Conservation (phyloP, 768 basidiomycete genomes). For the Leccinum truebloodii region DNA sequence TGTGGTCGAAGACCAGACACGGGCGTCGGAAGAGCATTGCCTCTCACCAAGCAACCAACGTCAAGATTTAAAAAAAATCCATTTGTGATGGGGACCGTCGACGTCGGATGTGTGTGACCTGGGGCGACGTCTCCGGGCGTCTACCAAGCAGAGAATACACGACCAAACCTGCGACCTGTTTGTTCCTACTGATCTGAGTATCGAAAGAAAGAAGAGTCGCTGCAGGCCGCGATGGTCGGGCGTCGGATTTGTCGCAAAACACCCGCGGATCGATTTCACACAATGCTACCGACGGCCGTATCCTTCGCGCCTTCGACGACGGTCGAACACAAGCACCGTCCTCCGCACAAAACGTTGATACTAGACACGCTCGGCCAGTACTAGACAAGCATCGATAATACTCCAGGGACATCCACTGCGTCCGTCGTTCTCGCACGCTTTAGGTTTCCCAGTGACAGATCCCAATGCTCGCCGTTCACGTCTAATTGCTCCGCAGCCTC, state of each 20-base stretch:
- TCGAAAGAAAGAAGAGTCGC: background rate
- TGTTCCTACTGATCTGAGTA: background rate
- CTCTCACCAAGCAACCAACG: background rate
- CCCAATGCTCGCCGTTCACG: background rate
- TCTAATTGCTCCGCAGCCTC: background rate
- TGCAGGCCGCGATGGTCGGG: slow-evolving; percentile 11
- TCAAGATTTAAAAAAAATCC: background rate
- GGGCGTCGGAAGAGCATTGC: background rate
- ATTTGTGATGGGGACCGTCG: background rate
- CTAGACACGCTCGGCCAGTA: background rate
- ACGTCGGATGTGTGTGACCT: background rate
- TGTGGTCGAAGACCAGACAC: background rate
- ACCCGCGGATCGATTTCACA: slow-evolving; percentile 13
- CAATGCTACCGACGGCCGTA: background rate
- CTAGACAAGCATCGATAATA: background rate
- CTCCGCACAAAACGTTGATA: background rate
- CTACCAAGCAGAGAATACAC: slow-evolving; percentile 6
- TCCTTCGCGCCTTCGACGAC: background rate
- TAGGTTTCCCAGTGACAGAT: background rate
- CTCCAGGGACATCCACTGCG: background rate
- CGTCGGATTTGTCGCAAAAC: background rate
- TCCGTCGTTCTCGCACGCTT: slow-evolving; percentile 3
- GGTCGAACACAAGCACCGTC: background rate
- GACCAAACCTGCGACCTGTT: background rate
- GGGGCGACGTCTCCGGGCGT: background rate